Base-by-base conservation (phyloP, 176 grass and related monocot species). In the Aegilops sharonensis region DNA sequence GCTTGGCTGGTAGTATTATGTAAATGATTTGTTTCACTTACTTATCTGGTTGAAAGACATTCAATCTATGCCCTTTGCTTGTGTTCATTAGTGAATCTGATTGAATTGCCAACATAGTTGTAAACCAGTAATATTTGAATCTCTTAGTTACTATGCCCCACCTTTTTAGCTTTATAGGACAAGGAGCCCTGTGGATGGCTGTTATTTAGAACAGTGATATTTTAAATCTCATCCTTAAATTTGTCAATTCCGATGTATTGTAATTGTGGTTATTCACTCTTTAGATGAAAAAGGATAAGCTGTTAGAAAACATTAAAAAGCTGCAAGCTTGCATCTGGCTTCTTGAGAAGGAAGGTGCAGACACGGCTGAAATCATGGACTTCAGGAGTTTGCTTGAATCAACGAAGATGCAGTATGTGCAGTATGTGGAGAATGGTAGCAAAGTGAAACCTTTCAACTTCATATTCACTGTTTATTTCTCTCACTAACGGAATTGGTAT, bases 291-390 rank as follows among this genome's bases (percentile, higher is more conserved):
- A 77, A 21, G 45, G 48, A 77, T 34, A 52, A 57, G 47, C 29
- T 77, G 29, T 32, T 77, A 57, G 29, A 57, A n/a, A 77, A 77
- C 13, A 77, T 77, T 77, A 77, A 57, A 77, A 77, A 77, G 75
- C 48, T 77, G 48, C 75, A 57, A 56, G 14, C 25, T 31, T 56
- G 47, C 4, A 9, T 56, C 75, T 77, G 27, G 75, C 75, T 77
- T 57, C 48, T 77, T 32, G 75, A 77, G 48, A 77, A 77, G 48
- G 75, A 77, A 34, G 75, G 48, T 34, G 75, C 75, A 32, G 75
- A 57, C 27, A 77, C 21, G 48, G 75, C 48, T 77, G 75, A 77
- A 77, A 77, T 77, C 47, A 57, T 77, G 27, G 48, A 77, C 34
- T 77, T 77, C 29, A 77, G 75, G 48, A 57, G 29, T 77, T 35